Evolutionary conservation across 2,329 filamentous ascomycete species (phyloP), one percentile per base, ranked within the genome.

Genomic region (Botrytis aclada): DNA sequence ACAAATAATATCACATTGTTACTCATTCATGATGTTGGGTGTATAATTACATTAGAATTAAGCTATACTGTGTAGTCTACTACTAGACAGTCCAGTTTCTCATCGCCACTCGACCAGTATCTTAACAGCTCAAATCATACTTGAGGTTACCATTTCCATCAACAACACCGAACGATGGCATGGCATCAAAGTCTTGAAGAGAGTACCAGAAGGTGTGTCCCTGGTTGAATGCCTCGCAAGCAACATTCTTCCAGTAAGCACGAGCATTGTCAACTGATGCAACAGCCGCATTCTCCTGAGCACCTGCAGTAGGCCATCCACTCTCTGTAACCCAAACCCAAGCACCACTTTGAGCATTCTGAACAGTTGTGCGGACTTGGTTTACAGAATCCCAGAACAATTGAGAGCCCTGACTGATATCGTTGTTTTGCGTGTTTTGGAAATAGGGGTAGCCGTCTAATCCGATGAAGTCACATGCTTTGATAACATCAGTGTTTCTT

Each of bases 371-470:
- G 63, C 81, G 78, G 47, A 78, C 77, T 14, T 66, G 51, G 77
- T 80, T 32, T 84, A 77, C 69, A 6, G 78, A 77, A 22, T 82
- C 72, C 81, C 82, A 84, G 83, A 91, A 92, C 70, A 89, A 85
- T 71, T 82, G 80, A 74, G 82, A 84, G 12, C 86, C 84, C 78
- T 88, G 86, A 72, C 86, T 84, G 78, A 91, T 89, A 78, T 78
- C 75, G 82, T 89, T 89, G 80, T 82, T 82, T 81, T 87, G 84
- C 78, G 81, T 84, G 79, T 83, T 85, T 83, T 92, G 86, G 83
- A 88, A 92, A 84, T 90, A 91, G 43, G 89, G 89, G 81, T 90
- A 91, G 79, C 88, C 88, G 76, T 92, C 88, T 56, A 89, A 86
- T 66, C 89, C 89, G 73, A 92, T 80, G 81, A 87, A 92, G 83